Base-by-base conservation (phyloP, 192 early-diverging fungal species). In the Linnemannia exigua region DNA sequence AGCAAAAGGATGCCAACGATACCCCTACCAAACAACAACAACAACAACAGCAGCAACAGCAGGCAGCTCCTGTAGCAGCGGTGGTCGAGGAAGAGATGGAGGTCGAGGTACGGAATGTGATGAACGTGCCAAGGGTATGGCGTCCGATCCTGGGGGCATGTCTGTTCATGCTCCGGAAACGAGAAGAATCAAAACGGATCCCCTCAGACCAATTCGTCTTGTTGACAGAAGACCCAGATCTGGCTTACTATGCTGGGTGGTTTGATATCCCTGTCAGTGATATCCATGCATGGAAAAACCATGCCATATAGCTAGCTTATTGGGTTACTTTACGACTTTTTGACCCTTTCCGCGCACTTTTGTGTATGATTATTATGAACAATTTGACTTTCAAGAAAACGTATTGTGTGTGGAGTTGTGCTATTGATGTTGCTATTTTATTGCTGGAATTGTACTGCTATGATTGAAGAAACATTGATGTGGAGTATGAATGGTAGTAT, bases 201-300 rank as follows among this genome's bases (percentile, higher is more conserved):
- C 76, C 71, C 22, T 66, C 69, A 25, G 84, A 88, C 15, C 72
- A 82, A 33, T 75, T 93, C 14, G 67, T 91, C 12, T 67, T 93
- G 31, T 87, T 91, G 52, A 91, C 92, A 0, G 90, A 93, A 66
- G 88, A 93, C 72, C 79, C 83, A 28, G 75, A 90, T 33, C 74
- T 91, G 52, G 72, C 68, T 2, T 88, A 89, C 71, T 91, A 88
- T 87, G 90, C 91, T 16, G 79, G 84, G 25, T 79, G 88, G 78
- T 93, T 93, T 85, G 77, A 88, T 16, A 78, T 89, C 6, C 79
- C 88, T 11, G 37, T 75, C 28, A 86, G 79, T 28, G 33, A 41
- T 4, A 68, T 86, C 5, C 78, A 72, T 54, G 75, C 44, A n/a
- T 86, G 84, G 84, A 86, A 80, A 70, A 76, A 84, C 61, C 76